These are phyloP conservation scores for Colletotrichum noveboracense DNA, from an alignment of 2,329 filamentous ascomycete genomes.

Conservation along the genomic window DNA sequence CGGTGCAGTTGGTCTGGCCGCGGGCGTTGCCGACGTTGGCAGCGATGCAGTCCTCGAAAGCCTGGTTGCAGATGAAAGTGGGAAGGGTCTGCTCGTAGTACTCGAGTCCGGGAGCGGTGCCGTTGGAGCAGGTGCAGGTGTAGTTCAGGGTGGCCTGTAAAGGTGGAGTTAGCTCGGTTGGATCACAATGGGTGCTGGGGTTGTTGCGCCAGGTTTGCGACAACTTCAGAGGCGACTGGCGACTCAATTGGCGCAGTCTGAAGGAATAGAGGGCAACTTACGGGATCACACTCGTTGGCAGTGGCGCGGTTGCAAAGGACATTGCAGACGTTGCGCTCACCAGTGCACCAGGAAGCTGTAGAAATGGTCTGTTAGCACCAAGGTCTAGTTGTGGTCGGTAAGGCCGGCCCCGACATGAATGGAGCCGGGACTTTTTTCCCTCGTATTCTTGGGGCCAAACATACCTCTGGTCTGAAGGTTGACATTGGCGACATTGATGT, in stretches of 20 bases:
- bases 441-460: background rate
- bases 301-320: slow-evolving; percentile 48
- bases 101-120: slow-evolving; percentile 54
- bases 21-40: slow-evolving; percentile 43
- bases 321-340: slow-evolving; percentile 54
- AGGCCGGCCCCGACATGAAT: background rate
- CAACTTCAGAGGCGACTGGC: background rate
- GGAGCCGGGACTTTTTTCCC: background rate
- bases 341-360: slow-evolving; percentile 56
- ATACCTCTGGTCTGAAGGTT: slow-evolving; percentile 4
- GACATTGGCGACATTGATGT: slow-evolving; percentile 14
- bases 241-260: background rate
- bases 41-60: slow-evolving; percentile 53
- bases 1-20: slow-evolving; percentile 54
- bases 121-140: slow-evolving; percentile 56
- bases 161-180: slow-evolving; percentile 6
- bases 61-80: slow-evolving; percentile 56
- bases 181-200: background rate
- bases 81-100: slow-evolving; percentile 59
- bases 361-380: background rate
- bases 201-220: background rate
- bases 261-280: slow-evolving; percentile 36
- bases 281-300: slow-evolving; percentile 50
- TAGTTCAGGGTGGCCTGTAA: slow-evolving; percentile 48
- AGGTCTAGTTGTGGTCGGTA: background rate